Base-by-base conservation (phyloP, 805 yeast species). In the Wickerhamiella dianesei region DNA sequence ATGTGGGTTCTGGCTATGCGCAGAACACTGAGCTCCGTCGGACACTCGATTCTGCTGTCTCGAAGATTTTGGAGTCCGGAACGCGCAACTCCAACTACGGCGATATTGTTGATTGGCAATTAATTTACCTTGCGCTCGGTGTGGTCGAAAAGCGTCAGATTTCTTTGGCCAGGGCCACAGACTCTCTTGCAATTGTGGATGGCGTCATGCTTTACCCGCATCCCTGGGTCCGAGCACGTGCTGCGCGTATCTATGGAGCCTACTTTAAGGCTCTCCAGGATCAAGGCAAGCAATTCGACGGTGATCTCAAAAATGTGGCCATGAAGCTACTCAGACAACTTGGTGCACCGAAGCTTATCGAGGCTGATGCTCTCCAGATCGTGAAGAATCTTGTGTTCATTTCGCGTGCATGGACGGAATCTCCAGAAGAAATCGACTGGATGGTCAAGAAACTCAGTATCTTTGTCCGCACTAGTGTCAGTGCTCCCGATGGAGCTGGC, bases 161-260 rank as follows among this genome's bases (percentile, higher is more conserved):
- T 36, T 32, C 22, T 12, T 16, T 5, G 17, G 39, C 17, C 14
- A 17, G 16, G 25, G 25, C 21, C n/a, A 6, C 21, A 3, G 48
- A 35, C 5, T 17, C 21, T 0, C 55, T 73, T 87, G 54, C 60
- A 2, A 59, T 63, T 16, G 63, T 82, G 2, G 67, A 75, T 20
- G 72, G 71, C 2, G 64, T 77, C 22, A 68, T 87, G 46, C 66
- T 88, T 44, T 88, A 76, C 60, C 96, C 96, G 2, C 96, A 88
- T 63, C 72, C 92, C 1, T 88, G 97, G 97, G 82, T 88, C 4
- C 75, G 96, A 56, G 68, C 82, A 49, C 65, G 73, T 3, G 68
- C 94, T 1, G 65, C 80, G 4, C 69, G 88, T 45, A 65, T 85
- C 32, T 60, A 79, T 37, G 79, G 80, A 1, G 57, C 64, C 1